Evolutionary conservation across 1,139 yeast genomes (phyloP).

Genomic region (Hemisphaericaspora lyxosophila): DNA sequence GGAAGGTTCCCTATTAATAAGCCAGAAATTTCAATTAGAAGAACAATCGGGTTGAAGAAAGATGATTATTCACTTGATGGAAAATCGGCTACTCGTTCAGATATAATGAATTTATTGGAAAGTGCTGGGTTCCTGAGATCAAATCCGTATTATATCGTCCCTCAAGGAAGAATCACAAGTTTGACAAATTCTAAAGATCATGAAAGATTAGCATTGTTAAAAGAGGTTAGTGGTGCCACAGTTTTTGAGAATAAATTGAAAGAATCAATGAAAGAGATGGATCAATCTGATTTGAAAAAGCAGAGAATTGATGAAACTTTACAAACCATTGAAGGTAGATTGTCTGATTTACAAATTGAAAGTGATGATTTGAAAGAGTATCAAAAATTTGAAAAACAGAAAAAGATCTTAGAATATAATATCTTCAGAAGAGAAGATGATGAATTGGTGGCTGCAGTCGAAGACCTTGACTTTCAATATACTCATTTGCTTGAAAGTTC

Average conservation of each 20-base stretch:
- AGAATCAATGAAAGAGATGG: constrained; percentile 81
- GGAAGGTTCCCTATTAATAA: constrained; percentile 70
- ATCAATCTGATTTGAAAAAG: constrained; percentile 65
- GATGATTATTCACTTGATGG: constrained; percentile 86
- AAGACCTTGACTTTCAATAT: constrained; percentile 60
- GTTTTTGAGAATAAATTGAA: constrained; percentile 80
- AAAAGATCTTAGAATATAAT: constrained; percentile 74
- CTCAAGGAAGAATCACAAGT: constrained; percentile 87
- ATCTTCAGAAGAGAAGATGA: constrained; percentile 74
- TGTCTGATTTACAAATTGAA: constrained; percentile 79
- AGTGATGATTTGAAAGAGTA: constrained; percentile 70
- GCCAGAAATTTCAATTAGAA: constrained; percentile 69
- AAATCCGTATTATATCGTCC: constrained; percentile 94
- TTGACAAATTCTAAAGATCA: constrained; percentile 86
- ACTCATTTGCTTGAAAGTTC: constrained; percentile 48
- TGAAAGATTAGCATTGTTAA: constrained; percentile 74
- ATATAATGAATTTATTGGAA: constrained; percentile 79
- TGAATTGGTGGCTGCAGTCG: constrained; percentile 61
- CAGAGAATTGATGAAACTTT: constrained; percentile 76
- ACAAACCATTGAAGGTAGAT: constrained; percentile 64
- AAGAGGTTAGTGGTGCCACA: constrained; percentile 94
- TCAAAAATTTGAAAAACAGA: constrained; percentile 65
- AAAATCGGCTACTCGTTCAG: constrained; percentile 75
- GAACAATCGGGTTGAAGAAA: constrained; percentile 90
- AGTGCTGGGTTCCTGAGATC: constrained; percentile 90